These are phyloP conservation scores for Purpureocillium lavendulum DNA, from an alignment of 2,329 filamentous ascomycete species.

Conservation along the genomic window DNA sequence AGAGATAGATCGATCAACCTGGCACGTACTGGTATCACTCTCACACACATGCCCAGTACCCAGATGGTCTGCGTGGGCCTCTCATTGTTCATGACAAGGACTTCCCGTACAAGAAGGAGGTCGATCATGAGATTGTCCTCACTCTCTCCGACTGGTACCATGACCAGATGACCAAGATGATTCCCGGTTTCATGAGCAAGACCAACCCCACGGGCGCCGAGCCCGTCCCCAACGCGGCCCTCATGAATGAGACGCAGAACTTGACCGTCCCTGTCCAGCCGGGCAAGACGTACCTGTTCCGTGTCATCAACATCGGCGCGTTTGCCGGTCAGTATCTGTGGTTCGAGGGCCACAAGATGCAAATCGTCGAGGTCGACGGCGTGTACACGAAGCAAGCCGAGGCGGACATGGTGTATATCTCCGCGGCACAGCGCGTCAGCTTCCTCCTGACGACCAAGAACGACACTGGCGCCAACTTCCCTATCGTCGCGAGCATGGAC, in stretches of 20 bases:
- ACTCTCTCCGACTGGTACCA: conserved; percentile 69
- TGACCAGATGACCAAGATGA: conserved; percentile 39
- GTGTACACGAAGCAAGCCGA: conserved; percentile 55
- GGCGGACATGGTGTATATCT: conserved; percentile 56
- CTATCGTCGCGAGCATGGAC: conserved; percentile 64
- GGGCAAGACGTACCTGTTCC: conserved; percentile 64
- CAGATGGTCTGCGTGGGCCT: conserved; percentile 58
- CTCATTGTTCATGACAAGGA: conserved; percentile 56
- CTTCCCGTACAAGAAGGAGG: conserved; percentile 46
- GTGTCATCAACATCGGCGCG: conserved; percentile 64
- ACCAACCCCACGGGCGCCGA: conserved; percentile 50
- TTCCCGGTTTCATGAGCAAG: conserved; percentile 41
- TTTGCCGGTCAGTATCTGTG: conserved; percentile 61
- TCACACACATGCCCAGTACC: conserved; percentile 59
- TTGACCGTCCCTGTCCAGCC: conserved; percentile 52
- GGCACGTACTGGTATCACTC: conserved; percentile 79
- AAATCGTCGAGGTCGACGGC: conserved; percentile 65
- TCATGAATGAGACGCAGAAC: conserved; percentile 64
- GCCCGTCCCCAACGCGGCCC: conserved; percentile 57
- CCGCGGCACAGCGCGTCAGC: conserved; percentile 58
- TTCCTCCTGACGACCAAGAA: conserved; percentile 57
- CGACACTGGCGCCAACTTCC: conserved; percentile 53
- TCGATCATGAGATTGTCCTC: conserved; percentile 55
- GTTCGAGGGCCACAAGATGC: conserved; percentile 60
- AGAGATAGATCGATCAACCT: conserved; percentile 47